Conservation (phyloP, 768 basidiomycete species). For the Tricholoma hemisulphureum region DNA sequence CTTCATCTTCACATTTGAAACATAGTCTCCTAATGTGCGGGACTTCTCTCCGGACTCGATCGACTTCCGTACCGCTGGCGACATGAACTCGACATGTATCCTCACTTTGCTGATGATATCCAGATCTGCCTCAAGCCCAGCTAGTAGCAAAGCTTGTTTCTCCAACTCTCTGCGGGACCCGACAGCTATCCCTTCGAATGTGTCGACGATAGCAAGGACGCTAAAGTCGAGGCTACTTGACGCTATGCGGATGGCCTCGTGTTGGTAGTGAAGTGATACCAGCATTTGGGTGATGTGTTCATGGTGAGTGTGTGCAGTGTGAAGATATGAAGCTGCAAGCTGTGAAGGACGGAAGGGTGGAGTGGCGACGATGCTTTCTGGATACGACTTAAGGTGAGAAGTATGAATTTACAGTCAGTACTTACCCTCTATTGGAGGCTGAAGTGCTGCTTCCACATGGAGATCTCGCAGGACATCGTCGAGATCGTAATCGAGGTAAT, state of each 20-base stretch:
- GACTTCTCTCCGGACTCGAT: constrained; percentile 69
- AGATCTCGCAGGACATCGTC: constrained; percentile 66
- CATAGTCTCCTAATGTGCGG: constrained; percentile 77
- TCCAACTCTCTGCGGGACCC: constrained; percentile 64
- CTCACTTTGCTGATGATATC: constrained; percentile 64
- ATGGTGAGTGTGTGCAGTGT: constrained; percentile 61
- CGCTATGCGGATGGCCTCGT: constrained; percentile 72
- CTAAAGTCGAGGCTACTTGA: constrained; percentile 69
- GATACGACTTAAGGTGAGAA: background rate
- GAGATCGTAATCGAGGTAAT: constrained; percentile 68
- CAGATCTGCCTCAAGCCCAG: constrained; percentile 67
- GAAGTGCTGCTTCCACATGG: constrained; percentile 56
- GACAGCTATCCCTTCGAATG: constrained; percentile 59
- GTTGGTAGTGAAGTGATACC: constrained; percentile 59
- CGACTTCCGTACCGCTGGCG: constrained; percentile 59
- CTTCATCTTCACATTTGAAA: constrained; percentile 74
- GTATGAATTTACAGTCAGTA: background rate
- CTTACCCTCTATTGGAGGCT: constrained; percentile 72
- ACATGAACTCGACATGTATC: constrained; percentile 77
- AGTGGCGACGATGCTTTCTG: constrained; percentile 63
- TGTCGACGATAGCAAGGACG: constrained; percentile 66
- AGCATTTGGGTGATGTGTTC: constrained; percentile 56
- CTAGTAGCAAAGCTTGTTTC: constrained; percentile 61
- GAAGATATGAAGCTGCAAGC: constrained; percentile 64
- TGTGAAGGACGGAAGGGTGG: constrained; percentile 71